A percentile compares a stretch with the other conserved stretches of the same genome.
phyloP scores from a whole-genome alignment of 2,329 filamentous ascomycete genomes.

The Talaromyces sp. region DNA sequence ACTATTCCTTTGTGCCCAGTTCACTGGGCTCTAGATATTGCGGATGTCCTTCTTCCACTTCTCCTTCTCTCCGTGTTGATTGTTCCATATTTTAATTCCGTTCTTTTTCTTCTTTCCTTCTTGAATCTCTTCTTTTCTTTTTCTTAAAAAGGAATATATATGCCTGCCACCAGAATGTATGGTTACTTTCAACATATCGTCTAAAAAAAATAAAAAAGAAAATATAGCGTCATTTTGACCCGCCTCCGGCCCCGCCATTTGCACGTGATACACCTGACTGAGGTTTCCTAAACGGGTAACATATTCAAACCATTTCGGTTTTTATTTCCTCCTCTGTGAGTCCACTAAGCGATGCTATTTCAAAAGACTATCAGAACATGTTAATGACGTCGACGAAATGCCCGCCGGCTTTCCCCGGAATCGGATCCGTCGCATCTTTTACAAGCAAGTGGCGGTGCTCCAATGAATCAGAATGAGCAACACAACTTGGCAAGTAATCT shows the following conservation, averaged over 20 bases:
- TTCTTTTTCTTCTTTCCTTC: background rate
- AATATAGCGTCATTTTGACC: background rate
- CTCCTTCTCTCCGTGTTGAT: background rate
- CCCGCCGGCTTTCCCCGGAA: too few relatives aligned
- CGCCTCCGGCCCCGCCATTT: background rate
- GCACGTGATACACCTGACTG: background rate
- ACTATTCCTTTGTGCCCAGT: conserved; percentile 91
- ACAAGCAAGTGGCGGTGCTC: too few relatives aligned
- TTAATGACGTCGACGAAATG: too few relatives aligned
- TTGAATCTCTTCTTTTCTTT: background rate
- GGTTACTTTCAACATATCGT: too few relatives aligned
- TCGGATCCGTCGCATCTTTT: too few relatives aligned
- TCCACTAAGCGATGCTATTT: too few relatives aligned
- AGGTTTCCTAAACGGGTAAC: background rate
- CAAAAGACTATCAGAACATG: too few relatives aligned
- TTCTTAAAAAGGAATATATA: background rate
- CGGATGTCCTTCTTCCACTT: conserved; percentile 32
- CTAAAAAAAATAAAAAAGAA: background rate
- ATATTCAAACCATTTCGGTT: background rate
- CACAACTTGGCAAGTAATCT: too few relatives aligned
- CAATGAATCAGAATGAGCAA: too few relatives aligned
- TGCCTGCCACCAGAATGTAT: too few relatives aligned
- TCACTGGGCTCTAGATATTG: conserved; percentile 67
- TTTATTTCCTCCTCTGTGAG: too few relatives aligned
- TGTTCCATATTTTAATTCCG: background rate